Evolutionary conservation across 148 eudicot genomes (phyloP).

Genomic region (Persicaria maculosa): DNA sequence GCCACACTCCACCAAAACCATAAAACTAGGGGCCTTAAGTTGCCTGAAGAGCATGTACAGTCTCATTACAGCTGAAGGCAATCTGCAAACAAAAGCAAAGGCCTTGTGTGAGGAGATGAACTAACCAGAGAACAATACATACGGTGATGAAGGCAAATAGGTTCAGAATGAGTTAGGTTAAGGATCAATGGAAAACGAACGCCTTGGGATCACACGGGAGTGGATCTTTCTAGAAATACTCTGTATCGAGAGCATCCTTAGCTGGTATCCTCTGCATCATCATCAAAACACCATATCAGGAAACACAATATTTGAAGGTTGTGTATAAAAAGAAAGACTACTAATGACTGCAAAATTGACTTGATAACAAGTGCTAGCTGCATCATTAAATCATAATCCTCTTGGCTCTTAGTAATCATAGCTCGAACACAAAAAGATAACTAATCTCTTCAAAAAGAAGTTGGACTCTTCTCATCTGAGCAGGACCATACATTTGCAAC

Average conservation of each 20-base stretch:
- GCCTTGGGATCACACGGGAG: conserved; percentile 89
- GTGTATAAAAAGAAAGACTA: not conserved
- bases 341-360: not conserved
- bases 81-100: conserved; percentile 25
- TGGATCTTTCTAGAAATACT: conserved; percentile 88
- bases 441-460: not conserved
- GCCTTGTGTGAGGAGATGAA: not conserved
- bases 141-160: not conserved
- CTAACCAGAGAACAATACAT: not conserved
- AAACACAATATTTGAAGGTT: not conserved
- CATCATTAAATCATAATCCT: no score
- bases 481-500: not conserved
- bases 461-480: not conserved
- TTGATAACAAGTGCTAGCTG: no score
- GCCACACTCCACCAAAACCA: no score
- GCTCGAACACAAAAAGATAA: not conserved
- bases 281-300: not conserved
- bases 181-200: conserved; percentile 24
- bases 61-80: conserved; percentile 23
- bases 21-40: no score
- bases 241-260: conserved; percentile 89
- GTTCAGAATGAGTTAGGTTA: not conserved
- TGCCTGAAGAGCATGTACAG: no score
- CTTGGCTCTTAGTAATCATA: not conserved
- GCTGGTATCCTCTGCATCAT: conserved; percentile 71